phyloP scores from a whole-genome alignment of 2,329 filamentous ascomycete genomes.

The Pseudocercospora musae region DNA sequence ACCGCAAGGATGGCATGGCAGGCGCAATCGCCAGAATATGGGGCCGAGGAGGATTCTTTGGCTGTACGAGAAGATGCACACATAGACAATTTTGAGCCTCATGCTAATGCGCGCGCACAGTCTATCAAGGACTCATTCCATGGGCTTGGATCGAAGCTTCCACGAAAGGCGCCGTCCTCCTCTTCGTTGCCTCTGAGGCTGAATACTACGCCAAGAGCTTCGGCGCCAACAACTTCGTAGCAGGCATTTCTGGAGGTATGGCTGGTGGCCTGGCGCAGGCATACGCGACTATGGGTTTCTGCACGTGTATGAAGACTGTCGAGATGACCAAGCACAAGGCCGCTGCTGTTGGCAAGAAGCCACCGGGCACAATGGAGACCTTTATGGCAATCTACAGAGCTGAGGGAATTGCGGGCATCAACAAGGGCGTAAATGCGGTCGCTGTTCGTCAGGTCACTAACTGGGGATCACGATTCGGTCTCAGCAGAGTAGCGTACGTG shows the following conservation, averaged over 20 bases:
- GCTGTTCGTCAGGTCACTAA: slow-evolving; percentile 99
- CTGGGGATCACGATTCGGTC: slow-evolving; percentile 95
- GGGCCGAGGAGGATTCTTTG: slow-evolving; percentile 86
- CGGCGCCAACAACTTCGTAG: slow-evolving; percentile 81
- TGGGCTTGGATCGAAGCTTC: slow-evolving; percentile 99
- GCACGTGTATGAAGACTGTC: slow-evolving; percentile 99
- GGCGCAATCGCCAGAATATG: slow-evolving; percentile 83
- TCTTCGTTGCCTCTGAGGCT: slow-evolving; percentile 97
- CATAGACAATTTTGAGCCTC: not conserved
- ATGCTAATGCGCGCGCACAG: slow-evolving; percentile 47
- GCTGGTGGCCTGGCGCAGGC: slow-evolving; percentile 93
- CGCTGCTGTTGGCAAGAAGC: slow-evolving; percentile 75
- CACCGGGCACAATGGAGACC: slow-evolving; percentile 85
- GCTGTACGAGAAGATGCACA: slow-evolving; percentile 65
- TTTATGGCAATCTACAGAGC: slow-evolving; percentile 96
- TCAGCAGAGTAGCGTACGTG: slow-evolving; percentile 71
- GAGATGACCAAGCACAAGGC: slow-evolving; percentile 99
- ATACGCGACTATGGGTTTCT: slow-evolving; percentile 99
- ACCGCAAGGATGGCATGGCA: slow-evolving; percentile 82
- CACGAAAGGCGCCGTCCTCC: slow-evolving; percentile 96
- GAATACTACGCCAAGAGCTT: slow-evolving; percentile 81
- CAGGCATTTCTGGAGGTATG: slow-evolving; percentile 88
- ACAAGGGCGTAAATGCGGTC: slow-evolving; percentile 97
- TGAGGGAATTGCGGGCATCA: slow-evolving; percentile 93
- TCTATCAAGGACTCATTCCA: slow-evolving; percentile 98